phyloP scores from a whole-genome alignment of 306 rosid genomes.

The Begonia loranthoides region DNA sequence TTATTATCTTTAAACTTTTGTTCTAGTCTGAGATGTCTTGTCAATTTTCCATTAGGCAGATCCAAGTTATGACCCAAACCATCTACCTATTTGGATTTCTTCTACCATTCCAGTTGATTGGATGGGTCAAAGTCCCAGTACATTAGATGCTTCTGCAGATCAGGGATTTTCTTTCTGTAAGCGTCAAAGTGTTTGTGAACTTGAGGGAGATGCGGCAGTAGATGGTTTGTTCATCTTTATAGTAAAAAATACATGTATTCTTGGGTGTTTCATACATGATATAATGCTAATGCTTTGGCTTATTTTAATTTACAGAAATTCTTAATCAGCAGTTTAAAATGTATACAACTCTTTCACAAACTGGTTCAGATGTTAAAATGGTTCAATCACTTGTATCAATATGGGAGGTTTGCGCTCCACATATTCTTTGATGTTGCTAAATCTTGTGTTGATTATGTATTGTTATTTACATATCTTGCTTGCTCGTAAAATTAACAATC shows the following conservation, averaged over 20 bases:
- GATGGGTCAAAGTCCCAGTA: constrained; percentile 42
- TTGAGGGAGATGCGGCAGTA: constrained; percentile 73
- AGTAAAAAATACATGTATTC: background rate
- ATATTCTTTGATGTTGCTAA: background rate
- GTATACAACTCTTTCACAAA: constrained; percentile 79
- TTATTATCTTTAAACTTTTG: constrained; percentile 1
- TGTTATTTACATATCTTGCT: background rate
- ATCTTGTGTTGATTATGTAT: constrained; percentile 7
- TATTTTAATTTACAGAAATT: constrained; percentile 44
- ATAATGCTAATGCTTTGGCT: constrained; percentile 2
- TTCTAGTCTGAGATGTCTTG: background rate
- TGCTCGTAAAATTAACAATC: background rate
- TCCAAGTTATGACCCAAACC: constrained; percentile 20
- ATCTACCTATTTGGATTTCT: constrained; percentile 47
- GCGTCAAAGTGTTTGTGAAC: constrained; percentile 77
- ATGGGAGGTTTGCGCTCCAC: constrained; percentile 58
- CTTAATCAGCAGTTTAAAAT: constrained; percentile 59
- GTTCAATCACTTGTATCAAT: constrained; percentile 88
- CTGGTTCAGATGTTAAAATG: constrained; percentile 61
- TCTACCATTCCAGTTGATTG: constrained; percentile 47
- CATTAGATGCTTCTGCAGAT: constrained; percentile 25
- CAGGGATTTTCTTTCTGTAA: constrained; percentile 22
- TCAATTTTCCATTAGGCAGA: constrained; percentile 43
- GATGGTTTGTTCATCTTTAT: constrained; percentile 49
- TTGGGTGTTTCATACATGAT: background rate